phyloP scores from a whole-genome alignment of 2,329 filamentous ascomycete species.

The Chlorencoelia australis region DNA sequence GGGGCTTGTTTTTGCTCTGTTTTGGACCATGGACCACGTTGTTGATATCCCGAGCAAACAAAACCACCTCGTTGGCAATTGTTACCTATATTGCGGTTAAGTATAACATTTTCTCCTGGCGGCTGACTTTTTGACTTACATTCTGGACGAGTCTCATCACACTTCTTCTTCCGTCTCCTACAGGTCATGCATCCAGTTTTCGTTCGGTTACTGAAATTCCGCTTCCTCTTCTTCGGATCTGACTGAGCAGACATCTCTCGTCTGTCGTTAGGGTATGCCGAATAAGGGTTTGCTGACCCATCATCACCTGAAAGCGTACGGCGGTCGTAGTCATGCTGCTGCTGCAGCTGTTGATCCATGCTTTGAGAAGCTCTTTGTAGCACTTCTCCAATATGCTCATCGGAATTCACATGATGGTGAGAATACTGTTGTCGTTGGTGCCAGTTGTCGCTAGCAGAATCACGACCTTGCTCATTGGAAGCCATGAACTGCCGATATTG shows the following conservation, averaged over 20 bases:
- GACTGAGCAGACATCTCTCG: conserved; percentile 36
- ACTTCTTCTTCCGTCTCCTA: conserved; percentile 91
- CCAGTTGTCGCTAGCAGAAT: conserved; percentile 19
- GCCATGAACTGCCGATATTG: conserved; percentile 20
- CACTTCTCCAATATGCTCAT: conserved; percentile 40
- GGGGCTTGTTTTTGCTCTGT: conserved; percentile 57
- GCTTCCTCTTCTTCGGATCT: conserved; percentile 60
- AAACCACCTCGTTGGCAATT: conserved; percentile 90
- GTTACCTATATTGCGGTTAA: conserved; percentile 45
- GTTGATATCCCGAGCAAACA: conserved; percentile 81
- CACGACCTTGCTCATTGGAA: conserved; percentile 18
- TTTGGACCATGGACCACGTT: conserved; percentile 69
- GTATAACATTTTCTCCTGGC: conserved; percentile 2
- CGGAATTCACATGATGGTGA: conserved; percentile 36
- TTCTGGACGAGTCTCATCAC: conserved; percentile 84
- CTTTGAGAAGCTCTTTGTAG: conserved; percentile 38
- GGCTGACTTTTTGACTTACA: conserved; percentile 49
- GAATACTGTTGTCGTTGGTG: conserved; percentile 29
- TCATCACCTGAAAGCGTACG: conserved; percentile 29
- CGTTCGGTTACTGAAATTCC: conserved; percentile 87
- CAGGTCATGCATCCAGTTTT: conserved; percentile 96
- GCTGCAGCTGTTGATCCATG: conserved; percentile 24
- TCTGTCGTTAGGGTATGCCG: conserved; percentile 27
- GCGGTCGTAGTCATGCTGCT: conserved; percentile 27
- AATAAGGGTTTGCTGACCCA: conserved; percentile 27